Conservation (phyloP, 2,329 filamentous ascomycete species). For the Helicocarpus griseus region DNA sequence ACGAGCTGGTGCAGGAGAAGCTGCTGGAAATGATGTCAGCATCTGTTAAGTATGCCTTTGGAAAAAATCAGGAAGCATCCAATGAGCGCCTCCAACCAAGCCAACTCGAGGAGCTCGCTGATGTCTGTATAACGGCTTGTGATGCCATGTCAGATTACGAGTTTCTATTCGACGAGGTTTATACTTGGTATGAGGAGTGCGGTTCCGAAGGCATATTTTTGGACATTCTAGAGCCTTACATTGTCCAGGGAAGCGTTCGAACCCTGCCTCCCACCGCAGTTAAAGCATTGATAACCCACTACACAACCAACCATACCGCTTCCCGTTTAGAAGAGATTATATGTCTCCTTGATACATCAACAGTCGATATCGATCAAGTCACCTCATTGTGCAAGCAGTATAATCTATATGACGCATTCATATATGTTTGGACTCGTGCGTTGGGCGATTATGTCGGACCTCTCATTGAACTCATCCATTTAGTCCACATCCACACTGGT, state of each 20-base stretch:
- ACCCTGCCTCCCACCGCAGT: slow-evolving; percentile 72
- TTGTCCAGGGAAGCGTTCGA: slow-evolving; percentile 66
- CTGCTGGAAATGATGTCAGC: slow-evolving; percentile 88
- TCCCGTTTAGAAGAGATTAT: slow-evolving; percentile 84
- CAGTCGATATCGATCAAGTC: slow-evolving; percentile 88
- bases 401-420: slow-evolving; percentile 84
- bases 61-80: slow-evolving; percentile 45
- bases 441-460: slow-evolving; percentile 85
- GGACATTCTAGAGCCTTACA: slow-evolving; percentile 78
- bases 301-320: slow-evolving; percentile 64
- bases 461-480: slow-evolving; percentile 65
- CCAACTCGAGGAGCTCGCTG: slow-evolving; percentile 67
- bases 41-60: slow-evolving; percentile 81
- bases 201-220: slow-evolving; percentile 67
- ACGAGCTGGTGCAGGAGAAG: slow-evolving; percentile 77
- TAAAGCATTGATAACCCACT: slow-evolving; percentile 77
- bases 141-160: slow-evolving; percentile 66
- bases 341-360: slow-evolving; percentile 80
- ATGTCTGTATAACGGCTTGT: slow-evolving; percentile 76
- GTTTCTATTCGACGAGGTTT: slow-evolving; percentile 85
- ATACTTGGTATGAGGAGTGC: slow-evolving; percentile 77
- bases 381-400: slow-evolving; percentile 86
- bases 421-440: slow-evolving; percentile 94
- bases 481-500: slow-evolving; percentile 20
- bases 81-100: slow-evolving; percentile 44